Percentiles rank a stretch among this genome's conserved stretches.
Evolutionary conservation across 2,329 filamentous ascomycete genomes (phyloP).

Genomic region (Phyllosticta ampelicida): DNA sequence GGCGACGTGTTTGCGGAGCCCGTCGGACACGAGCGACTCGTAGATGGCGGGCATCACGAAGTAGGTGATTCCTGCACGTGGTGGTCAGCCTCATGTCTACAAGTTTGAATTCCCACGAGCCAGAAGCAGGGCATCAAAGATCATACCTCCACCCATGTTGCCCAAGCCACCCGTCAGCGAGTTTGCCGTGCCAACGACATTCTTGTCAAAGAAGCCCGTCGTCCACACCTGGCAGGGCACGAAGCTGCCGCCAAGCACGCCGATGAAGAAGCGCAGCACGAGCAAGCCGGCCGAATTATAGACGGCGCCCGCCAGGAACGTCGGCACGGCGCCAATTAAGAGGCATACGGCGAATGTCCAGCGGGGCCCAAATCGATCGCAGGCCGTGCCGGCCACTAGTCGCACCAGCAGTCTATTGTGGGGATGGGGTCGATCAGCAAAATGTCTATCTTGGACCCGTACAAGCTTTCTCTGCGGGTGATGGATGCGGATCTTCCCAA

Average conservation of each 20-base stretch:
- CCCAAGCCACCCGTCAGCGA: constrained; percentile 75
- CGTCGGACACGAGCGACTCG: constrained; percentile 56
- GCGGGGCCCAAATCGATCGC: constrained; percentile 73
- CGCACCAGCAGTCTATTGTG: constrained; percentile 54
- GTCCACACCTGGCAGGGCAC: constrained; percentile 89
- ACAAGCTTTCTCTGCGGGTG: constrained; percentile 44
- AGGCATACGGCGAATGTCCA: constrained; percentile 68
- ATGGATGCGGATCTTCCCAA: too few relatives aligned
- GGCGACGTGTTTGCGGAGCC: constrained; percentile 54
- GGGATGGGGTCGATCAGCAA: constrained; percentile 8
- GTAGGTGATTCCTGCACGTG: constrained; percentile 54
- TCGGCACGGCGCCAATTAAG: constrained; percentile 68
- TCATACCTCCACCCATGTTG: constrained; percentile 66
- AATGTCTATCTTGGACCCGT: background rate
- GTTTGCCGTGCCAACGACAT: constrained; percentile 80
- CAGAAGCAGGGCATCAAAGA: too few relatives aligned
- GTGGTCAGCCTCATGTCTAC: too few relatives aligned
- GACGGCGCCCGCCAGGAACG: constrained; percentile 70
- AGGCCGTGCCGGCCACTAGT: constrained; percentile 68
- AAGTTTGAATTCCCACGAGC: too few relatives aligned
- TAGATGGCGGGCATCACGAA: constrained; percentile 89
- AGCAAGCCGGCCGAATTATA: constrained; percentile 58
- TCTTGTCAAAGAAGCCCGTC: constrained; percentile 88
- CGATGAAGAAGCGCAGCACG: constrained; percentile 66
- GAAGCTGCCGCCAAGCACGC: constrained; percentile 66